A percentile compares a stretch with the other conserved stretches of the same genome.
Conservation (phyloP, 2,329 filamentous ascomycete species). For the Aureobasidium pullulans region DNA sequence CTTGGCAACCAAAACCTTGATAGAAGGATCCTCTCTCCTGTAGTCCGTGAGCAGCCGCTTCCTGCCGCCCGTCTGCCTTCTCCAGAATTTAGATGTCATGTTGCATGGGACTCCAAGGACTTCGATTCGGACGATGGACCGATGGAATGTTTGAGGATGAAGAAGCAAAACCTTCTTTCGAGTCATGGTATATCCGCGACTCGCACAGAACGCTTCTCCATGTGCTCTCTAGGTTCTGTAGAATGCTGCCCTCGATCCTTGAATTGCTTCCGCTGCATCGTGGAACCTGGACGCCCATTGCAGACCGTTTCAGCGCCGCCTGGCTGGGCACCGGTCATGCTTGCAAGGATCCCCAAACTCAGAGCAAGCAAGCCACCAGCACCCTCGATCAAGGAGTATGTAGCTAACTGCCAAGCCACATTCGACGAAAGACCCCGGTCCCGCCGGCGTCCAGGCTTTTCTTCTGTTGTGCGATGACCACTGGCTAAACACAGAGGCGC, state of each 20-base stretch:
- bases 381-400: not conserved
- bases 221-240: conserved; percentile 4
- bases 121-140: not conserved
- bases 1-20: not conserved
- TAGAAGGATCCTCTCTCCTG: not conserved
- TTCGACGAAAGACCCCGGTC: conserved; percentile 1
- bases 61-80: not conserved
- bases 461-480: not conserved
- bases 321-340: not conserved
- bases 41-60: not conserved
- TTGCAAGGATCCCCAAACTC: not conserved
- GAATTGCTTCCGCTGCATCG: not conserved
- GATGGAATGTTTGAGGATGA: not conserved
- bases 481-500: not conserved
- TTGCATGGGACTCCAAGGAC: not conserved
- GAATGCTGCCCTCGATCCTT: not conserved
- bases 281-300: not conserved
- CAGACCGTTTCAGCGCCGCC: not conserved
- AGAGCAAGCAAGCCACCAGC: not conserved
- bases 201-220: conserved; percentile 11
- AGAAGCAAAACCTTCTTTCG: not conserved
- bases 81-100: conserved; percentile 3
- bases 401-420: conserved; percentile 5
- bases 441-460: not conserved
- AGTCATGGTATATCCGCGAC: not conserved